Evolutionary conservation across 1,284 basidiomycete genomes (phyloP), one percentile per base, ranked within the genome.

Genomic region (Ceratobasidium sp.): DNA sequence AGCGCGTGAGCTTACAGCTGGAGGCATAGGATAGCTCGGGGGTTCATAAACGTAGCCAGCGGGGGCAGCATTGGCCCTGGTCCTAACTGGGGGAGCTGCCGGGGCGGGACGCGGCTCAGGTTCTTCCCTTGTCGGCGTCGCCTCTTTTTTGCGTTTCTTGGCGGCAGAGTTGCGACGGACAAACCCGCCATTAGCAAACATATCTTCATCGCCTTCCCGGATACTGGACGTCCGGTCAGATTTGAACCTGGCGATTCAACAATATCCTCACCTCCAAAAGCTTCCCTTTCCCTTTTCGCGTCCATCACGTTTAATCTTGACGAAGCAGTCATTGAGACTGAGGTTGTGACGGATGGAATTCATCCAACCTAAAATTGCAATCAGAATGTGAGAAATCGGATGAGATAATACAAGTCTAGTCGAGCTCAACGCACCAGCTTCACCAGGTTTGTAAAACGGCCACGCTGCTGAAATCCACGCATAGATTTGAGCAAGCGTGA

Each of bases 401-500:
- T 45, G n/a, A 60, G 12, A 17, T 49, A 43, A 62, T 62, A 34
- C 13, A 22, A 29, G 8, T 56, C 17, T 43, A 52, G 27, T 25
- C 29, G 34, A 52, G 32, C n/a, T n/a, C 34, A 25, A 62, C 60
- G 10, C n/a, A 65, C 60, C 72, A 4, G 72, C 68, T 60, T 97
- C 95, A 42, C 92, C 91, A 49, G 90, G 89, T 78, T 94, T 94
- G 82, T 94, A 99, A 77, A 90, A 90, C 0, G 96, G 95, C 78
- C 94, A 96, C 3, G 93, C 93, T 43, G 91, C 92, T 70, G 92
- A 93, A 75, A 99, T 96, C 85, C 89, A 99, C 75, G 92, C 89
- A 77, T 98, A 98, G 72, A 99, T 96, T 77, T 98, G 95, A 75
- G 96, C 93, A 27, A 98, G 83, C 0, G 94, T 94, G 35, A 98